phyloP scores from a whole-genome alignment of 345 rosid genomes.

The Populus ilicifolia region DNA sequence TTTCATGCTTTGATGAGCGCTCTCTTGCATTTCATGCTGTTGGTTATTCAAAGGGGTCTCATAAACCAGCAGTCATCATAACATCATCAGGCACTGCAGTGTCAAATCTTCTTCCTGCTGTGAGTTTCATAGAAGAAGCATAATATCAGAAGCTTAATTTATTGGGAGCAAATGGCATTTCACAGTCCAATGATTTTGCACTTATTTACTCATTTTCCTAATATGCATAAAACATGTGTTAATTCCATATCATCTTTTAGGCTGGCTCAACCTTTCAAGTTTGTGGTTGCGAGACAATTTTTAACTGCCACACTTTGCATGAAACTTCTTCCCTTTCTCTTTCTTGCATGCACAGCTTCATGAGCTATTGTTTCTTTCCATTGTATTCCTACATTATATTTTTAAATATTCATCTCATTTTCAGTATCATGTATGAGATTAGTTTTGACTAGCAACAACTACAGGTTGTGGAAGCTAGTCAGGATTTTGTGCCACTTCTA shows the following conservation, averaged over 20 bases:
- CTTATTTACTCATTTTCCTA: not conserved
- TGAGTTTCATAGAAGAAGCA: constrained; percentile 40
- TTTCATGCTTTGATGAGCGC: constrained; percentile 88
- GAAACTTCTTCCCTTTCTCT: not conserved
- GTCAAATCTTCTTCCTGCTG: constrained; percentile 98
- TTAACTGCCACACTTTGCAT: no score
- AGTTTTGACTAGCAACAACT: constrained; percentile 11
- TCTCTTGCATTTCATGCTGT: constrained; percentile 93
- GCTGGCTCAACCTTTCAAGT: not conserved
- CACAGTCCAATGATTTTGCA: not conserved
- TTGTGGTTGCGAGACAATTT: not conserved
- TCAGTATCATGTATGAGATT: not conserved
- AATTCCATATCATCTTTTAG: not conserved
- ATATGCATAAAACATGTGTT: not conserved
- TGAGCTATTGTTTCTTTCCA: not conserved
- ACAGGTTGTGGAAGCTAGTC: constrained; percentile 98
- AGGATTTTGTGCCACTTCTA: constrained; percentile 82
- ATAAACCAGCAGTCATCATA: constrained; percentile 73
- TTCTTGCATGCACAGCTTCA: not conserved
- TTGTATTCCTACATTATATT: not conserved
- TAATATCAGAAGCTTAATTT: not conserved
- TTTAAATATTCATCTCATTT: constrained; percentile 1
- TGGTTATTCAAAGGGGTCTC: constrained; percentile 86
- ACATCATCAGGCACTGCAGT: constrained; percentile 98
- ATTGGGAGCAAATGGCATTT: not conserved